phyloP scores from a whole-genome alignment of 169 alveolate genomes.

The Cryptosporidium ryanae region DNA sequence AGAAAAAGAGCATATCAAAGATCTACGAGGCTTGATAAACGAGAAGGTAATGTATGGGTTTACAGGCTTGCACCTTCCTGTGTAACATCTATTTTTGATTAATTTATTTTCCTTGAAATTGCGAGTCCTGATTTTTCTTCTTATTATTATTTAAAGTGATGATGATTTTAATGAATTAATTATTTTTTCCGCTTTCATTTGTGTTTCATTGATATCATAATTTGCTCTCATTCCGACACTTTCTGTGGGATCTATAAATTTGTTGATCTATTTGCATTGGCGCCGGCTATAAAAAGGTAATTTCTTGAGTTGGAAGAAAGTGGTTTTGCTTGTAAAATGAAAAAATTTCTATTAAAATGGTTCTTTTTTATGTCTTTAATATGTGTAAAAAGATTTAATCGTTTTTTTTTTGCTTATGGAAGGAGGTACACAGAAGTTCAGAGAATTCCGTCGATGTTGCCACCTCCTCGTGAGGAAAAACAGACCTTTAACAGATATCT shows the following conservation, averaged over 20 bases:
- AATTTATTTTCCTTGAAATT: neutral
- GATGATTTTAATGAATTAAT: neutral
- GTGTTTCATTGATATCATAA: neutral
- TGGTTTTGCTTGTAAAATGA: constrained; percentile 1
- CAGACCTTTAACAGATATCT: constrained; percentile 27
- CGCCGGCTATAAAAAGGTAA: neutral
- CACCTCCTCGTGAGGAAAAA: constrained; percentile 39
- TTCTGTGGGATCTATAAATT: neutral
- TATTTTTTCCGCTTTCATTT: neutral
- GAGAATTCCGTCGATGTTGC: constrained; percentile 38
- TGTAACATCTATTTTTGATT: constrained; percentile 80
- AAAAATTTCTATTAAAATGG: neutral
- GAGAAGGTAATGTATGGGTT: constrained; percentile 90
- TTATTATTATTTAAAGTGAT: neutral
- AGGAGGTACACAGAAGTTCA: constrained; percentile 17
- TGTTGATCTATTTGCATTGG: constrained; percentile 1
- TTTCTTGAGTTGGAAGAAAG: neutral
- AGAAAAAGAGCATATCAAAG: constrained; percentile 87
- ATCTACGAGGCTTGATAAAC: constrained; percentile 82
- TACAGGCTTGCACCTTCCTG: constrained; percentile 87
- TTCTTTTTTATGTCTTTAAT: neutral
- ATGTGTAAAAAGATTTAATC: neutral
- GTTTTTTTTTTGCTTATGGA: neutral
- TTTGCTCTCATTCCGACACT: constrained; percentile 10
- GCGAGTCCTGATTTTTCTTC: neutral